phyloP scores from a whole-genome alignment of 177 flowering plant species.

The Telopea speciosissima region DNA sequence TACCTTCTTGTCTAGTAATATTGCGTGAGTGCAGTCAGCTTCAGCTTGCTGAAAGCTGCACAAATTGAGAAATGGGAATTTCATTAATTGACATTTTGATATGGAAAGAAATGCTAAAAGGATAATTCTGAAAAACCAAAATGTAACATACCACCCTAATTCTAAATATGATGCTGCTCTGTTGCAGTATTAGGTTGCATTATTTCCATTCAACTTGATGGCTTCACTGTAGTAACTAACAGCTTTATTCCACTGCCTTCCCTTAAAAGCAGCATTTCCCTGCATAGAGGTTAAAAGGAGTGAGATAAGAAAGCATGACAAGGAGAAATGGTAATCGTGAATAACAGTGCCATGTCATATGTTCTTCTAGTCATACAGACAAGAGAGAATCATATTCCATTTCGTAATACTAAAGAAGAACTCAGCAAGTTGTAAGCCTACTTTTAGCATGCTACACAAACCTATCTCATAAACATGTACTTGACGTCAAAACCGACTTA shows the following conservation, averaged over 20 bases:
- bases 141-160: conserved; percentile 63
- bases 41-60: too few relatives aligned
- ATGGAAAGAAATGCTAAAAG: too few relatives aligned
- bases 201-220: conserved; percentile 62
- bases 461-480: neutral
- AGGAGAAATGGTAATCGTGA: neutral
- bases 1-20: too few relatives aligned
- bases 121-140: neutral
- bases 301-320: neutral
- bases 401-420: too few relatives aligned
- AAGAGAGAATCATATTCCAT: too few relatives aligned
- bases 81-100: too few relatives aligned
- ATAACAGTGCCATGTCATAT: too few relatives aligned
- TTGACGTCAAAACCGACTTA: neutral
- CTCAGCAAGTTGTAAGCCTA: too few relatives aligned
- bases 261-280: conserved; percentile 97
- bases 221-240: conserved; percentile 81
- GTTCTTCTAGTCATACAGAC: too few relatives aligned
- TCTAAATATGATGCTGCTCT: conserved; percentile 91
- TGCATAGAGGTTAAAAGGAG: conserved; percentile 21
- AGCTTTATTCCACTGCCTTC: conserved; percentile 88
- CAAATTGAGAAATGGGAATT: too few relatives aligned
- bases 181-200: conserved; percentile 74
- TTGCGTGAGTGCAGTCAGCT: too few relatives aligned
- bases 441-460: too few relatives aligned